Evolutionary conservation across 2,329 filamentous ascomycete genomes (phyloP), one percentile per base, ranked within the genome.

Genomic region (Apiospora marii): DNA sequence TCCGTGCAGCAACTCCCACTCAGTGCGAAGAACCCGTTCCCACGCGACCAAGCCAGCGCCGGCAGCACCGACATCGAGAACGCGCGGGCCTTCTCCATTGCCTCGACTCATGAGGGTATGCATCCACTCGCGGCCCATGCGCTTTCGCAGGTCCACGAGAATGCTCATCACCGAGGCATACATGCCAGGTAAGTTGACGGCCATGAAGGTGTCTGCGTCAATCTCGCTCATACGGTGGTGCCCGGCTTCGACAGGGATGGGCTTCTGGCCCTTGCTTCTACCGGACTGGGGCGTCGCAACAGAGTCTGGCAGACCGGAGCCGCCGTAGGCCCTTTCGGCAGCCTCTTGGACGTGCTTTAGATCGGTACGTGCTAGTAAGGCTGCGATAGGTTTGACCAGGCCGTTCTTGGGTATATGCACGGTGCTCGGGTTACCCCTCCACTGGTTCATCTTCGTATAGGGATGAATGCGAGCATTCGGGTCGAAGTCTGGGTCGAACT

Each of bases 261-360:
- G 86, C 74, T 88, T 89, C 84, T 94, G 93, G 44, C 88, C 84
- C 44, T 84, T 88, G 78, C 84, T 89, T 77, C 83, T 88, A 22
- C 76, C 81, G 2, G 86, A 84, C 44, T 84, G 83, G 0, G 93
- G 92, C 2, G 93, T 95, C 1, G 91, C 88, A 0, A 93, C 91
- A 1, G 94, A 97, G 79, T 92, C 87, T 3, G 95, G 95, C 22
- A 98, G 85, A 0, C 91, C 90, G 4, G 83, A 83, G 0, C 96
- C 96, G 61, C 95, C 96, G 80, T 98, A 96, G 0, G 90, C 87
- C 61, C 87, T 88, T 76, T 94, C 90, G 0, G 95, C 93, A 1
- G 92, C 88, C 72, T 92, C 88, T 46, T 87, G 87, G 44, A 98
- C 85, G 79, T 99, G 96, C 72, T 91, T 92, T 61, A 91, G 89